Conservation (phyloP, 2,329 filamentous ascomycete genomes). For the Talaromyces atroroseus region DNA sequence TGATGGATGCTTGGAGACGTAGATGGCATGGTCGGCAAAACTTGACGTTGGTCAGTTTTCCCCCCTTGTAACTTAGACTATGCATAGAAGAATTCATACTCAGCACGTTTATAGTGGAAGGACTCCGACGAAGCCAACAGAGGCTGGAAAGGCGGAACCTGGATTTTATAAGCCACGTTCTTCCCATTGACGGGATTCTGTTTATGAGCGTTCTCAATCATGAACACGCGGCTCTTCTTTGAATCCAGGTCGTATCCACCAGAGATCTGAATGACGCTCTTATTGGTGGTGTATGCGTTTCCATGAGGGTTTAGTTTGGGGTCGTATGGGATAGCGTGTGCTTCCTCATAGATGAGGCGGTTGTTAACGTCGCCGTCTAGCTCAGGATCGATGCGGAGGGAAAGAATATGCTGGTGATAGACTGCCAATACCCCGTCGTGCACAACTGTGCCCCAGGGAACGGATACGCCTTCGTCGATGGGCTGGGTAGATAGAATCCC, state of each 20-base stretch:
- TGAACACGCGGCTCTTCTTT: conserved; percentile 46
- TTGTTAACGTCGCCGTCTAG: conserved; percentile 53
- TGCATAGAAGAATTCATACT: conserved; percentile 38
- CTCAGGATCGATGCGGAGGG: conserved; percentile 59
- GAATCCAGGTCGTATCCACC: conserved; percentile 38
- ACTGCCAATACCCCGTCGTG: conserved; percentile 60
- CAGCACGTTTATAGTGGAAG: conserved; percentile 47
- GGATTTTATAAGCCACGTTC: conserved; percentile 51
- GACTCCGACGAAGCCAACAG: conserved; percentile 49
- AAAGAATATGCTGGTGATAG: conserved; percentile 68
- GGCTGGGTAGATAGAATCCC: conserved; percentile 60
- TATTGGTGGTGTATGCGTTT: conserved; percentile 44
- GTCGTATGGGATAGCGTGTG: conserved; percentile 51
- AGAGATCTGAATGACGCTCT: conserved; percentile 39
- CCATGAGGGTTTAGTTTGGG: conserved; percentile 46
- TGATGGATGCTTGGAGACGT: conserved; percentile 43
- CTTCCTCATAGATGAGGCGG: conserved; percentile 49
- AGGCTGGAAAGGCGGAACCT: conserved; percentile 50
- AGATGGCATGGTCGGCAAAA: conserved; percentile 47
- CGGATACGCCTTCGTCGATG: conserved; percentile 53
- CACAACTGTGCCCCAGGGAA: conserved; percentile 58
- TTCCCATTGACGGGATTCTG: conserved; percentile 48
- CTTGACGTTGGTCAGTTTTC: conserved; percentile 21
- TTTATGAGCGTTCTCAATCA: conserved; percentile 49
- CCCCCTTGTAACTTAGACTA: conserved; percentile 48